Base-by-base conservation (phyloP, 1,284 basidiomycete species). In the Cutaneotrichosporon sp. region DNA sequence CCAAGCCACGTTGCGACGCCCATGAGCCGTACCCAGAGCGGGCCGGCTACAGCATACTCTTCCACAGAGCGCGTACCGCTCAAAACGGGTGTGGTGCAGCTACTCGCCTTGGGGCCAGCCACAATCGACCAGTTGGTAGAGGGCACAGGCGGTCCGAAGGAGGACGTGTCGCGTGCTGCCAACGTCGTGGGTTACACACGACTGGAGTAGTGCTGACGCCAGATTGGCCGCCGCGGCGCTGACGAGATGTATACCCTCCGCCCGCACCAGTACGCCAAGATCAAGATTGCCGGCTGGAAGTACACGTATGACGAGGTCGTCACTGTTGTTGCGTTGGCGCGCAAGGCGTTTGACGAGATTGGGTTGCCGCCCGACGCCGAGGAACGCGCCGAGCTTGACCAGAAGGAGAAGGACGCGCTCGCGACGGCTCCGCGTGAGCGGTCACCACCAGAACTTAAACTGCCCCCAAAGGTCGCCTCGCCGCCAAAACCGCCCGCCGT, bases 61-160 rank as follows among this genome's bases (percentile, higher is more conserved):
- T 38, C 43, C 20, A 52, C 44, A 0, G 57, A 59, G 39, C 36
- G 48, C 44, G 63, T 70, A n/a, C 70, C 71, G 14, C 64, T 73
- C 47, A 73, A 73, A 52, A 73, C 71, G 13, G 55, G 67, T 17
- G 70, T 73, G 2, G 62, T 73, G 51, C 71, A 73, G 59, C 53
- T 66, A 12, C 60, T 73, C 5, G 70, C 70, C 2, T 54, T 73
- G 8, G 71, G 71, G 0, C 59, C 67, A 2, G 60, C 59, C 20
- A 60, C 54, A 4, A 52, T 64, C 20, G 53, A 58, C 2, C 65
- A 70, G 9, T 56, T 73, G 14, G 49, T 70, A 2, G 51, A 51
- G 18, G 48, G 58, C 30, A 64, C 69, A 1, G 64, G 62, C 4
- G 69, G 66, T 14, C 62, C 61, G 13, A 60, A 65, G 43, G 49